Percentiles rank a stretch among this genome's conserved stretches.
Evolutionary conservation across 768 basidiomycete genomes (phyloP).

Genomic region (Russula griseocarnosa): DNA sequence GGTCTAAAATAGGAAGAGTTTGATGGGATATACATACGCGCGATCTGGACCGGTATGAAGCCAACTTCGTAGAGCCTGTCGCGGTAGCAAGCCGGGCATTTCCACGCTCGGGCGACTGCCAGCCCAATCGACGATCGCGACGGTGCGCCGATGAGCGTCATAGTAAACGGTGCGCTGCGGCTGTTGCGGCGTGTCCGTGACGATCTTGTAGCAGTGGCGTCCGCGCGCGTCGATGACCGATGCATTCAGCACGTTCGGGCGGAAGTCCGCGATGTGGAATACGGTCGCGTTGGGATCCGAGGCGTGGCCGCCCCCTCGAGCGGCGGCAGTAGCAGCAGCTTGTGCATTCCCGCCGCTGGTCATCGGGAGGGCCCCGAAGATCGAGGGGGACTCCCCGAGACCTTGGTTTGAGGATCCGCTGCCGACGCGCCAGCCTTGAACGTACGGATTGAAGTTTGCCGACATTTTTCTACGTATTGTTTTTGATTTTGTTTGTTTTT

Average conservation of each 20-base stretch:
- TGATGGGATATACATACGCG: slow-evolving; percentile 14
- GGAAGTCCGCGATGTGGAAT: slow-evolving; percentile 23
- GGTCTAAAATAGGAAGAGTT: background rate
- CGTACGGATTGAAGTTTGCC: slow-evolving; percentile 27
- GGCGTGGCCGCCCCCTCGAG: background rate
- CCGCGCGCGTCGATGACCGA: slow-evolving; percentile 24
- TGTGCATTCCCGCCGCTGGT: too few relatives aligned
- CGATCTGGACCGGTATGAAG: slow-evolving; percentile 20
- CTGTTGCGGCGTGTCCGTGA: slow-evolving; percentile 21
- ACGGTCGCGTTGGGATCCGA: slow-evolving; percentile 4
- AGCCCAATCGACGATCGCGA: slow-evolving; percentile 27
- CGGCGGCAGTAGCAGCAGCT: background rate
- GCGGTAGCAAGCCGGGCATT: slow-evolving; percentile 25
- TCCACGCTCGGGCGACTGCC: slow-evolving; percentile 18
- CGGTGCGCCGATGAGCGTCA: slow-evolving; percentile 22
- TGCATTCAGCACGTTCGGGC: slow-evolving; percentile 28
- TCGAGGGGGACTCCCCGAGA: slow-evolving; percentile 8
- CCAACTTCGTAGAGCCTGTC: slow-evolving; percentile 23
- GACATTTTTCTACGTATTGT: slow-evolving; percentile 11
- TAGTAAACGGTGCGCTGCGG: slow-evolving; percentile 21
- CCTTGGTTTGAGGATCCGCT: slow-evolving; percentile 7
- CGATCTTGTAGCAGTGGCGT: slow-evolving; percentile 18
- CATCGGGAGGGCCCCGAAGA: slow-evolving; percentile 27
- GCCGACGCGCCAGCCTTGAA: slow-evolving; percentile 26
- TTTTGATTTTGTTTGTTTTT: background rate